Percentiles rank a stretch among this genome's conserved stretches.
Evolutionary conservation across 441 rosid genomes (phyloP).

Genomic region (Dalechampia spathulata): DNA sequence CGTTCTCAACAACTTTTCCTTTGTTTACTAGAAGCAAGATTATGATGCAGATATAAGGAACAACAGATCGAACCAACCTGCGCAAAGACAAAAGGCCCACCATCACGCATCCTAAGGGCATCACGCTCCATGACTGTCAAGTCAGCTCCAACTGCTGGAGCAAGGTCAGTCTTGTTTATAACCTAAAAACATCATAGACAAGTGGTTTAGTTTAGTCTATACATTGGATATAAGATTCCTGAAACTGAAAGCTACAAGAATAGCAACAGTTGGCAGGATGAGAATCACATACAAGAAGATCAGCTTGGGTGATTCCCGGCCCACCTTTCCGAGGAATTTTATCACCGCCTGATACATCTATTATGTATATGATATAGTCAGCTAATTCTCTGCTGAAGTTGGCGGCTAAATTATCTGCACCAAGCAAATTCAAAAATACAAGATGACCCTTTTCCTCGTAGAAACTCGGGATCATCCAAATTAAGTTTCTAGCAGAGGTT

Average conservation of each 20-base stretch:
- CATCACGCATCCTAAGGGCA: conserved; percentile 92
- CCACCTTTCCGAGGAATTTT: conserved; percentile 98
- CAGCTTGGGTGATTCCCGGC: conserved; percentile 99
- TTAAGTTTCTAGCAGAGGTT: background rate
- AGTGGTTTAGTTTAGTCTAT: background rate
- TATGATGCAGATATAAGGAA: background rate
- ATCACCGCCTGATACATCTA: conserved; percentile 93
- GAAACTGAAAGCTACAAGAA: background rate
- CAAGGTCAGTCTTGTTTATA: conserved; percentile 95
- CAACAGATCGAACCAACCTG: conserved; percentile 34
- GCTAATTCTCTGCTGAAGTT: conserved; percentile 97
- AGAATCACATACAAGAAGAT: conserved; percentile 51
- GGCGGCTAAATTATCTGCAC: conserved; percentile 91
- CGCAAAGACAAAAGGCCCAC: conserved; percentile 95
- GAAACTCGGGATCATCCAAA: background rate
- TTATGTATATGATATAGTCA: conserved; percentile 92
- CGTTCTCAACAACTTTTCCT: too few species aligned
- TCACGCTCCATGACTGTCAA: conserved; percentile 83
- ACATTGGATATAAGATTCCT: background rate
- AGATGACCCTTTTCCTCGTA: background rate
- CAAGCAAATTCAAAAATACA: conserved; percentile 11
- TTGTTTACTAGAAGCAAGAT: too few species aligned
- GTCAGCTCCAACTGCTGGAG: conserved; percentile 83
- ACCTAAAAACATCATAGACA: conserved; percentile 37
- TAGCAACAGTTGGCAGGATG: background rate